Conservation (phyloP, 495 filamentous ascomycete species). For the Rhizodiscina lignyota region DNA sequence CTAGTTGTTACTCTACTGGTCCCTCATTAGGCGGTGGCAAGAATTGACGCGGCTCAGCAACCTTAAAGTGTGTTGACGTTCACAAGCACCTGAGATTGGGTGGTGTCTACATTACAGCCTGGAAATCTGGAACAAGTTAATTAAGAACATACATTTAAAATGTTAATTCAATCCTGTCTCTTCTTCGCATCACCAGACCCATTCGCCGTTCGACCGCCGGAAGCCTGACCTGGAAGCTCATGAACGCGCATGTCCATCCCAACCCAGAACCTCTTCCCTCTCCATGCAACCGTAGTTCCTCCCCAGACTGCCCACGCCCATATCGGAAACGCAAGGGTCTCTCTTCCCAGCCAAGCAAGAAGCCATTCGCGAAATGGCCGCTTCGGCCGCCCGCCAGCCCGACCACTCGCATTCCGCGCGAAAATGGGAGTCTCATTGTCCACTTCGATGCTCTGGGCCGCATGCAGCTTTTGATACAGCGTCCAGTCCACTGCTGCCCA, state of each 20-base stretch:
- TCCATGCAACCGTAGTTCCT: conserved; percentile 72
- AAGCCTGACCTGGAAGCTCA: too few species aligned
- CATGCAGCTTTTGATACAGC: conserved; percentile 58
- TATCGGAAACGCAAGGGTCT: conserved; percentile 67
- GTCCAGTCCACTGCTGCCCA: conserved; percentile 67
- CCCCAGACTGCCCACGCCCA: conserved; percentile 76
- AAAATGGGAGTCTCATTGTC: conserved; percentile 62
- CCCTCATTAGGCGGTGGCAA: too few species aligned
- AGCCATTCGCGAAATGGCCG: conserved; percentile 52
- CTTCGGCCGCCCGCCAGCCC: conserved; percentile 5
- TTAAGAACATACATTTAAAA: too few species aligned
- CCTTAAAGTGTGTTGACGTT: too few species aligned
- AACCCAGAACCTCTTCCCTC: conserved; percentile 68
- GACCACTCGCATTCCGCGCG: conserved; percentile 24
- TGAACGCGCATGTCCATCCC: conserved; percentile 68
- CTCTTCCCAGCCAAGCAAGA: conserved; percentile 69
- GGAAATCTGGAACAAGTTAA: too few species aligned
- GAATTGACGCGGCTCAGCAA: too few species aligned
- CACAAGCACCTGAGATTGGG: too few species aligned
- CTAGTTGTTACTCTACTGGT: too few species aligned
- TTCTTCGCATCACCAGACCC: too few species aligned
- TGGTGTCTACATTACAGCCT: too few species aligned
- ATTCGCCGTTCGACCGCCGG: too few species aligned
- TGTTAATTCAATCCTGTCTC: too few species aligned
- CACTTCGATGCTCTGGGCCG: conserved; percentile 46